Evolutionary conservation across 129 eudicot species (phyloP), one percentile per base, ranked within the genome.

Genomic region (Heracleum sosnowskyi): DNA sequence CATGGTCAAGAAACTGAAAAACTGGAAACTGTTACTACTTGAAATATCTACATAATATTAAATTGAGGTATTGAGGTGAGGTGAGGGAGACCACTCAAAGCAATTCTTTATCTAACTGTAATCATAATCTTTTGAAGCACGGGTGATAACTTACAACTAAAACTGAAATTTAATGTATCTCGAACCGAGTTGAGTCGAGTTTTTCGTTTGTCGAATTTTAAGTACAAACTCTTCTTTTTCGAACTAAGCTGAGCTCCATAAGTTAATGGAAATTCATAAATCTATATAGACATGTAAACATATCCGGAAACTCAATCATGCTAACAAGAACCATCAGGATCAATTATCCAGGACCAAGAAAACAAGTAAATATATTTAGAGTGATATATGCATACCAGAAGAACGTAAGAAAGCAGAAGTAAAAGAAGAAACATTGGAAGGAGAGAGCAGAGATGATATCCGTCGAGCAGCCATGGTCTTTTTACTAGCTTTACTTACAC

Each of bases 391-490:
- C 9, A 80, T 83, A 90, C 96, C 96, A 2, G 75, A n/a, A 51
- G 88, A 83, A 73, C 88, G 90, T 47, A 82, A 69, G 73, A 81
- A 77, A 83, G 90, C 76, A 82, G 87, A 78, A 10, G 85, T 36
- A 53, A 78, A 46, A 63, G 90, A 68, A 76, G 86, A 62, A 57
- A 80, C 39, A 69, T 78, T 34, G 36, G 82, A 76, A 42, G 82
- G 88, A 82, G 91, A 90, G 71, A 92, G 79, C 77, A 92, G 77
- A 77, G 88, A 87, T 29, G 97, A 86, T 66, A 88, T 69, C 74
- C 88, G 88, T 53, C 90, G 78, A 73, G 91, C 87, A 62, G 97
- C 97, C 97, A 88, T 87, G 42, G 13, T 36, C 12, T 69, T 17
- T 41, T 69, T 33, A 28, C 1, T 39, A 39, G 42, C 42, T 10